These are phyloP conservation scores for Polychaeton citri DNA, from an alignment of 2,329 filamentous ascomycete species.

Conservation along the genomic window DNA sequence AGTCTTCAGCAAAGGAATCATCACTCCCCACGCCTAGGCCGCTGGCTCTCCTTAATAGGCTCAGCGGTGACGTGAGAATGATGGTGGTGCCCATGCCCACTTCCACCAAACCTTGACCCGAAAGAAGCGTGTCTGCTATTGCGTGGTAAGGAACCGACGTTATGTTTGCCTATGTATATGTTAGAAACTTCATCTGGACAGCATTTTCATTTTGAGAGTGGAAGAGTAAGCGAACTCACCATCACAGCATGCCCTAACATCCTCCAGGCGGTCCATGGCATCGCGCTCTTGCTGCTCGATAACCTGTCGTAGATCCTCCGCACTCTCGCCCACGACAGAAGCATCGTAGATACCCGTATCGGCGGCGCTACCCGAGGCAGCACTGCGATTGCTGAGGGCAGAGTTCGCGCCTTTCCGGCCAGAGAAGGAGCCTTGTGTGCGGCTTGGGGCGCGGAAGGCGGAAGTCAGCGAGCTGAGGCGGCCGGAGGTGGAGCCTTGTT, in stretches of 20 bases:
- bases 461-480: constrained; percentile 19
- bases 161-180: constrained; percentile 31
- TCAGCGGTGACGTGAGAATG: constrained; percentile 3
- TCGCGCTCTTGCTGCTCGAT: constrained; percentile 67
- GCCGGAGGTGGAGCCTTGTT: constrained; percentile 23
- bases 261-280: constrained; percentile 53
- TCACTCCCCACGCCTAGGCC: constrained; percentile 7
- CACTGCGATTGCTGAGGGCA: constrained; percentile 12
- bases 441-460: background rate
- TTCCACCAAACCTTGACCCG: background rate
- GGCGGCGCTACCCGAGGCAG: constrained; percentile 6
- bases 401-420: constrained; percentile 31
- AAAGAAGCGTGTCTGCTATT: constrained; percentile 4
- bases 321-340: constrained; percentile 47
- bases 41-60: constrained; percentile 6
- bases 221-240: constrained; percentile 44
- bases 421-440: constrained; percentile 33
- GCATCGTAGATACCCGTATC: constrained; percentile 31
- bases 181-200: constrained; percentile 4
- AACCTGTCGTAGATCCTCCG: constrained; percentile 68
- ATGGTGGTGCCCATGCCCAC: constrained; percentile 5
- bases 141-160: constrained; percentile 32
- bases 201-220: constrained; percentile 1
- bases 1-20: background rate
- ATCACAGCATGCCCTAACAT: constrained; percentile 94